These are phyloP conservation scores for Colletotrichum lini DNA, from an alignment of 2,329 filamentous ascomycete genomes.

Conservation along the genomic window DNA sequence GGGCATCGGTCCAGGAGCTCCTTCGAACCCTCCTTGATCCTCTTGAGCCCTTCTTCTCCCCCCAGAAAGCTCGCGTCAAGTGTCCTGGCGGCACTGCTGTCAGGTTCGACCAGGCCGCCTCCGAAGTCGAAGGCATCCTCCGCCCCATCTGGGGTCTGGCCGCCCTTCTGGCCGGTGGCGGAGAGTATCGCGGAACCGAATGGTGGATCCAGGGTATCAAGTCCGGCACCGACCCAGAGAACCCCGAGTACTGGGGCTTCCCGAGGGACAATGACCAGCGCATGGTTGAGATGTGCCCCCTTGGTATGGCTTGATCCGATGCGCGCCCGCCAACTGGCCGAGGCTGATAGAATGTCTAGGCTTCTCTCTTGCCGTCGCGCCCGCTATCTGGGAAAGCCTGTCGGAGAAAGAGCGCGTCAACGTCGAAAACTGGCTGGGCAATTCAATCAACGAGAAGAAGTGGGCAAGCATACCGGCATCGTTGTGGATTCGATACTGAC, in stretches of 20 bases:
- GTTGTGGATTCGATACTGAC: not conserved
- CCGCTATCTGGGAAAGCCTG: conserved; percentile 76
- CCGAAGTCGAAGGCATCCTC: conserved; percentile 82
- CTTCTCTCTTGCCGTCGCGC: conserved; percentile 79
- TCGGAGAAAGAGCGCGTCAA: conserved; percentile 74
- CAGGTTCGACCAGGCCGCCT: conserved; percentile 82
- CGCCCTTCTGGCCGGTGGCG: conserved; percentile 77
- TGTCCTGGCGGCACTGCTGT: conserved; percentile 80
- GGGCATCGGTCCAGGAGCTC: conserved; percentile 72
- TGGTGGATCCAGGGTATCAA: conserved; percentile 80
- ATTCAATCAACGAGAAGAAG: conserved; percentile 84
- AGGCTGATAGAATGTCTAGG: conserved; percentile 52
- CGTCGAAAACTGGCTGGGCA: conserved; percentile 80
- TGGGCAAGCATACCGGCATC: conserved; percentile 47
- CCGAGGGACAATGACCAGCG: conserved; percentile 84
- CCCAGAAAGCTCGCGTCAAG: conserved; percentile 74
- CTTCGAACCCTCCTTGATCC: conserved; percentile 77
- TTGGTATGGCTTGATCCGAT: conserved; percentile 62
- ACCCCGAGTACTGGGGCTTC: conserved; percentile 82
- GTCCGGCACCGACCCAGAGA: conserved; percentile 78
- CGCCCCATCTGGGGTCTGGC: conserved; percentile 83
- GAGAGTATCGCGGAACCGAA: conserved; percentile 73
- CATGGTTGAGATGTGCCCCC: conserved; percentile 88
- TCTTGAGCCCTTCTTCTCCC: conserved; percentile 80
- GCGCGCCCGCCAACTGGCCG: not conserved